A percentile compares a stretch with the other conserved stretches of the same genome.
These are phyloP conservation scores for Penicillium verrucosum DNA, from an alignment of 2,329 filamentous ascomycete genomes.

Conservation along the genomic window DNA sequence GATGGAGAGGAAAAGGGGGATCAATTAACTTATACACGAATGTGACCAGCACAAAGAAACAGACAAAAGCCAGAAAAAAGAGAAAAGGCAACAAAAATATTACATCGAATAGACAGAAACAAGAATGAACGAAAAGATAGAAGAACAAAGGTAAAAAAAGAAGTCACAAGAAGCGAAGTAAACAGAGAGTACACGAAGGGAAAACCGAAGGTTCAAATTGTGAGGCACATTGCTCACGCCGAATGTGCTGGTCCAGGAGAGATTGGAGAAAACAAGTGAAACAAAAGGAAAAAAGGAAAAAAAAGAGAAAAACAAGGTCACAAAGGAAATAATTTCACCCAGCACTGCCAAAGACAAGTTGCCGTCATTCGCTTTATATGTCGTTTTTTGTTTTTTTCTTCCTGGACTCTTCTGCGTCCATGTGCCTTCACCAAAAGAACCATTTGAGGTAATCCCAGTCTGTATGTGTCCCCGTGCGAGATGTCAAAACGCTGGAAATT, in stretches of 20 bases:
- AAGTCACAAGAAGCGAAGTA: slow-evolving; percentile 33
- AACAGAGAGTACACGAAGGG: slow-evolving; percentile 39
- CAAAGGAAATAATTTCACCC: slow-evolving; percentile 48
- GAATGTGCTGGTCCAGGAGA: slow-evolving; percentile 20
- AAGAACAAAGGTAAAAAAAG: slow-evolving; percentile 11
- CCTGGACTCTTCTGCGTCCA: slow-evolving; percentile 13
- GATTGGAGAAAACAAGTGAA: slow-evolving; percentile 15
- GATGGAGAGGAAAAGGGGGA: slow-evolving; percentile 23
- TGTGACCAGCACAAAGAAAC: slow-evolving; percentile 41
- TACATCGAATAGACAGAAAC: slow-evolving; percentile 32
- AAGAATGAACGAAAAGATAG: slow-evolving; percentile 22
- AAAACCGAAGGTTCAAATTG: slow-evolving; percentile 25
- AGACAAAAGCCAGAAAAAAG: slow-evolving; percentile 5
- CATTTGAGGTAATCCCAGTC: slow-evolving; percentile 1
- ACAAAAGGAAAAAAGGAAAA: slow-evolving; percentile 26
- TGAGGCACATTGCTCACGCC: slow-evolving; percentile 16
- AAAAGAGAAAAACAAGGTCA: slow-evolving; percentile 38
- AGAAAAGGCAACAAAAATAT: slow-evolving; percentile 23
- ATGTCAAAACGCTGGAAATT: slow-evolving; percentile 9
- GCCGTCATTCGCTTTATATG: slow-evolving; percentile 18
- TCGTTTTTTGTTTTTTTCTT: slow-evolving; percentile 13
- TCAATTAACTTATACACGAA: slow-evolving; percentile 39
- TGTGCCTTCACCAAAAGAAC: slow-evolving; percentile 1
- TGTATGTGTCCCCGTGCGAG: slow-evolving; percentile 8
- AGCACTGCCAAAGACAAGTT: slow-evolving; percentile 11